Conservation (phyloP, 176 grass and related monocot genomes). For the sorghum (Sorghum bicolor) region Sorghum_bicolor_NCBIv3 NC_012870.2:69775001-69775500, state of each 20-base stretch:
- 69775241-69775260: neutral
- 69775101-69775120: neutral
- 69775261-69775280: neutral
- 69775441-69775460: no score
- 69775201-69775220: neutral
- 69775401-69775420: no score
- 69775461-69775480: neutral
- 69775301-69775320: neutral
- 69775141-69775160: neutral
- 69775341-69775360: neutral
- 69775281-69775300: slow-evolving; percentile 14
- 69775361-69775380: neutral
- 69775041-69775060: neutral
- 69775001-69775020: neutral
- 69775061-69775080: slow-evolving; percentile 13
- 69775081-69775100: slow-evolving; percentile 10
- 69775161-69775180: neutral
- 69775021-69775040: slow-evolving; percentile 12
- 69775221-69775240: slow-evolving; percentile 37
- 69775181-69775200: neutral
- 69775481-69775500: neutral
- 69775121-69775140: neutral
- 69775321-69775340: neutral
- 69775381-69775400: no score
- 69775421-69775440: no score